Base-by-base conservation (phyloP, 192 early-diverging fungal species). In the Chytriomyces confervae region DNA sequence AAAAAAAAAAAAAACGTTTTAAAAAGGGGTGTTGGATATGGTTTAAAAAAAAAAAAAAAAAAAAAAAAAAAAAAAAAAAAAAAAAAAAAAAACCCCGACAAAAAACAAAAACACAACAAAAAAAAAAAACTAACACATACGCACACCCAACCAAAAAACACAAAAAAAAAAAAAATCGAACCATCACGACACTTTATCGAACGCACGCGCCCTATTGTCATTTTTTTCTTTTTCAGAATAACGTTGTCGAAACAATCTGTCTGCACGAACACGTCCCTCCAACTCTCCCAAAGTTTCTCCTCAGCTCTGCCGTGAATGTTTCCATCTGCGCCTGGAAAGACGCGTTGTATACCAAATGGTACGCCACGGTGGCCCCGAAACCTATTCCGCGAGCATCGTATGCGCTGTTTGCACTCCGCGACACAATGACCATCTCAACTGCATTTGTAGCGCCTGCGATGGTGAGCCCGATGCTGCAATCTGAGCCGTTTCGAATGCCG, bases 371-470 rank as follows among this genome's bases (percentile, higher is more conserved):
- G n/a, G 16, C 66, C 16, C 49, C 73, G 29, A 75, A 74, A 43
- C 80, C 86, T 9, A 72, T 87, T 6, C 82, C 83, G 9, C 27
- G 11, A 10, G 8, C 18, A 13, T 78, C 82, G 9, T 78, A 67
- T 61, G 47, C 27, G 6, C 68, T 81, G 9, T 87, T 84, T 75
- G 79, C 70, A 5, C 47, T 76, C 43, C 77, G 86, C 13, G 86
- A 87, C 69, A 45, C 75, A 8, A 13, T 83, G 69, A 84, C 86
- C 10, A 68, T 87, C 18, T 72, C 64, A 24, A 78, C 83, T 1
- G 76, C 77, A 9, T 87, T 87, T 81, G 79, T 76, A 71, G 60
- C 81, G n/a, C 84, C 86, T 7, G 62, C 74, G 7, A 24, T 83
- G 13, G 20, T 83, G 18, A 43, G 72, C 45, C 23, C 16, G 5